Conservation (phyloP, 2,329 filamentous ascomycete genomes). For the Hymenoscyphus occultus region DNA sequence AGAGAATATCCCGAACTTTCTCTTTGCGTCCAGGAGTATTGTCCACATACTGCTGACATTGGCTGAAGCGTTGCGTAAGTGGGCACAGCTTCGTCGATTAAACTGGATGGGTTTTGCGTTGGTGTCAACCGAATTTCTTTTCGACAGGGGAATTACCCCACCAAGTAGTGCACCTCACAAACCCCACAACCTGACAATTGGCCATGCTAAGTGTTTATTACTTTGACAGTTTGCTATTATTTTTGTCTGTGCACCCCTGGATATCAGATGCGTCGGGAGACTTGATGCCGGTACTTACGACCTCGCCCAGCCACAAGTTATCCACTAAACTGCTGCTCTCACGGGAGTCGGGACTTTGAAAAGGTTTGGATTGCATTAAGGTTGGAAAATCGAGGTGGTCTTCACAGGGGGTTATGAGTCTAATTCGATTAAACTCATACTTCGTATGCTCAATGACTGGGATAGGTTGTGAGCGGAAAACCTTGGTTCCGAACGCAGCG, state of each 20-base stretch:
- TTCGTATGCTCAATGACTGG: constrained; percentile 13
- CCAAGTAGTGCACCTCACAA: constrained; percentile 21
- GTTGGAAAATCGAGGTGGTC: constrained; percentile 16
- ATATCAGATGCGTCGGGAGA: constrained; percentile 25
- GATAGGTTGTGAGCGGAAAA: constrained; percentile 26
- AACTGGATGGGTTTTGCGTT: constrained; percentile 29
- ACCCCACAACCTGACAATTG: constrained; percentile 22
- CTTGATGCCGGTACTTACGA: constrained; percentile 16
- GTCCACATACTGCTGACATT: constrained; percentile 4
- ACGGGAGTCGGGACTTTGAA: constrained; percentile 7
- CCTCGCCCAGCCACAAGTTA: constrained; percentile 7
- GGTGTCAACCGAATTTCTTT: constrained; percentile 21
- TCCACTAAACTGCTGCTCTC: not conserved
- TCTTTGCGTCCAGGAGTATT: not conserved
- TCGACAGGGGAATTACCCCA: constrained; percentile 20
- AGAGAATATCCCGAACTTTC: constrained; percentile 10
- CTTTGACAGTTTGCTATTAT: constrained; percentile 21
- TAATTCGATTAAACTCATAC: constrained; percentile 24
- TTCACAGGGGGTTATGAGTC: constrained; percentile 20
- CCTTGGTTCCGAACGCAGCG: constrained; percentile 26
- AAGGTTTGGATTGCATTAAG: constrained; percentile 20
- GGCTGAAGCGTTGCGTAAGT: constrained; percentile 22
- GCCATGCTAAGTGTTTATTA: constrained; percentile 25
- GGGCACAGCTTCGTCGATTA: constrained; percentile 25
- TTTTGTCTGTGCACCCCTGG: constrained; percentile 22